phyloP scores from a whole-genome alignment of 352 stramenopile species.

The Phytophthora multivora region DNA sequence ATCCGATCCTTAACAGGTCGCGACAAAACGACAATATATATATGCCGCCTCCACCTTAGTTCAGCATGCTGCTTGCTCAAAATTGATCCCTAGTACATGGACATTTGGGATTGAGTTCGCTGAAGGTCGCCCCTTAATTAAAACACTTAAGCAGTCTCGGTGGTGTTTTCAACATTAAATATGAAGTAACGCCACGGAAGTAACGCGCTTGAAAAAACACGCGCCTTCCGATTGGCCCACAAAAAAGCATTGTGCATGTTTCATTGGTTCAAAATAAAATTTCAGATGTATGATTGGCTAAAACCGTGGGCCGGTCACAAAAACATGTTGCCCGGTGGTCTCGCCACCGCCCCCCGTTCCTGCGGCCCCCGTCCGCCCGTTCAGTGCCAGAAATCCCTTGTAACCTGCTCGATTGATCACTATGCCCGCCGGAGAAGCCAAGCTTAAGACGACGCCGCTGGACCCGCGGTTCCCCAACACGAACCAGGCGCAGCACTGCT shows the following conservation, averaged over 20 bases:
- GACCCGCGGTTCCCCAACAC: constrained; percentile 88
- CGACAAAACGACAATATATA: no score
- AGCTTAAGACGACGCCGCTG: constrained; percentile 84
- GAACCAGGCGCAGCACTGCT: constrained; percentile 90
- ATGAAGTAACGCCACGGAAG: neutral
- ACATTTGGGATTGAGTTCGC: no score
- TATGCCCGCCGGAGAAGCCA: constrained; percentile 53
- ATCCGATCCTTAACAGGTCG: no score
- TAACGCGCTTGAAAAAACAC: neutral
- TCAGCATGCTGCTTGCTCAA: no score
- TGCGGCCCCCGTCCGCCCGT: constrained; percentile 19
- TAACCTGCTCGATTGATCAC: constrained; percentile 6
- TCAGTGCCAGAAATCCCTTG: constrained; percentile 33
- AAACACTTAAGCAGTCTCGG: no score
- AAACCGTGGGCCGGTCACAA: constrained; percentile 37
- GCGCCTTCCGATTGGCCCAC: constrained; percentile 5
- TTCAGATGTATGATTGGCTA: constrained; percentile 21
- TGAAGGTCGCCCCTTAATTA: no score
- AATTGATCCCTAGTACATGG: no score
- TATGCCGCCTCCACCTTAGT: no score
- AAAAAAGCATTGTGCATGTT: neutral
- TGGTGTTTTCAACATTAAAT: neutral
- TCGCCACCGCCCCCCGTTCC: constrained; percentile 31
- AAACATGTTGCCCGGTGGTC: constrained; percentile 48
- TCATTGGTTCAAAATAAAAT: constrained; percentile 28